Base-by-base conservation (phyloP, 2,329 filamentous ascomycete genomes). In the Didymella sp. region DNA sequence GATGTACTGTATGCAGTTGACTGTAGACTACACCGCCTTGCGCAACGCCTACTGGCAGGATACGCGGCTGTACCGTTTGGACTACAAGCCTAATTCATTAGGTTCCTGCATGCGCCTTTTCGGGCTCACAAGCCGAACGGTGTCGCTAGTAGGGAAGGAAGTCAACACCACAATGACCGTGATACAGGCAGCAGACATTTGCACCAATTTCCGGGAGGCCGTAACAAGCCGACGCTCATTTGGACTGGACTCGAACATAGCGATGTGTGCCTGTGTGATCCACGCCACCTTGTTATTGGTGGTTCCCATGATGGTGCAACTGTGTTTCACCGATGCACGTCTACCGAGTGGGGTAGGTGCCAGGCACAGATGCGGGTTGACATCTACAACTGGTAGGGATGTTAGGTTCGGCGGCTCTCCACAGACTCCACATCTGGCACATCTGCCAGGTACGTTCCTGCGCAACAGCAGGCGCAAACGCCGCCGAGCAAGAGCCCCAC, bases 301-400 rank as follows among this genome's bases (percentile, higher is more conserved):
- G 37, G 42, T 31, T 19, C 42, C n/a, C 37, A 47, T 47, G 24
- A 48, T 41, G 35, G 56, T 56, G 51, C 55, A 56, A 61, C 50
- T 58, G 53, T 45, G 64, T 69, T 64, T 67, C 66, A 69, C 57
- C 44, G 25, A 45, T 59, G 59, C 63, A 62, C 48, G 46, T 51
- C 48, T 51, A 54, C 59, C 50, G 51, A 63, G 57, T 56, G 54
- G 27, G 56, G 53, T 44, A 59, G 62, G 60, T 56, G 51, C 60
- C 52, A 58, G 51, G 40, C 47, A 51, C 56, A 45, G 58, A 62
- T 56, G 54, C 35, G 28, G 27, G 22, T 47, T 47, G 47, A 56
- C 47, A 56, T 31, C n/a, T 43, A 40, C 48, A 31, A 19, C 9
- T 45, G 15, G 15, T 48, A 56, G 28, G 48, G 42, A 43, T 47